Conservation (phyloP, 805 yeast species). For the Grigorovia jiainica region DNA sequence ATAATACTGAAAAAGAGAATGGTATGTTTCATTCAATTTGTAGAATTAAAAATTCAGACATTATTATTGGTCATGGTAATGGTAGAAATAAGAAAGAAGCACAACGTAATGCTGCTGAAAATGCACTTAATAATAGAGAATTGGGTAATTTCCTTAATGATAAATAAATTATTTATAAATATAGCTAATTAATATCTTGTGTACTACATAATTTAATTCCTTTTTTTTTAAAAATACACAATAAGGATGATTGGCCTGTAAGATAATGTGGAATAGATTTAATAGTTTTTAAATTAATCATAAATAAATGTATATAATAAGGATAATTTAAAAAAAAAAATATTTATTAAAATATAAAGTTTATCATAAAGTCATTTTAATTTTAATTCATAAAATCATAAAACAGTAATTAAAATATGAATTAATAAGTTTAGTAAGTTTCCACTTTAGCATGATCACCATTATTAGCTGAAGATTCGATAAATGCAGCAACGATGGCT, state of each 20-base stretch:
- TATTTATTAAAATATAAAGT: too few relatives aligned
- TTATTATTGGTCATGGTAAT: conserved; percentile 7
- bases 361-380: neutral
- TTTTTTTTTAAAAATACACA: too few relatives aligned
- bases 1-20: conserved; percentile 1
- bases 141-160: neutral
- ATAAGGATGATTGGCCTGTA: too few relatives aligned
- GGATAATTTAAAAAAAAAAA: neutral
- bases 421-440: conserved; percentile 1
- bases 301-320: too few relatives aligned
- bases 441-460: conserved; percentile 45
- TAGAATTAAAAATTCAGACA: conserved; percentile 5
- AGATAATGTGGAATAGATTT: too few relatives aligned
- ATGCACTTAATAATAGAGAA: conserved; percentile 3
- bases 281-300: too few relatives aligned
- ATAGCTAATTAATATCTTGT: too few relatives aligned
- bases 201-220: too few relatives aligned
- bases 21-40: conserved; percentile 8
- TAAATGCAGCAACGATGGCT: conserved; percentile 79
- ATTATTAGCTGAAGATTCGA: conserved; percentile 52
- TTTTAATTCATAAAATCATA: neutral
- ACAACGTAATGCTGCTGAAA: conserved; percentile 11
- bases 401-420: too few relatives aligned
- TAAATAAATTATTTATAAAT: too few relatives aligned
- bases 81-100: conserved; percentile 12